Percentiles rank a stretch among this genome's conserved stretches.
Conservation (phyloP, 2,329 filamentous ascomycete species). For the Aaosphaeria arxii region DNA sequence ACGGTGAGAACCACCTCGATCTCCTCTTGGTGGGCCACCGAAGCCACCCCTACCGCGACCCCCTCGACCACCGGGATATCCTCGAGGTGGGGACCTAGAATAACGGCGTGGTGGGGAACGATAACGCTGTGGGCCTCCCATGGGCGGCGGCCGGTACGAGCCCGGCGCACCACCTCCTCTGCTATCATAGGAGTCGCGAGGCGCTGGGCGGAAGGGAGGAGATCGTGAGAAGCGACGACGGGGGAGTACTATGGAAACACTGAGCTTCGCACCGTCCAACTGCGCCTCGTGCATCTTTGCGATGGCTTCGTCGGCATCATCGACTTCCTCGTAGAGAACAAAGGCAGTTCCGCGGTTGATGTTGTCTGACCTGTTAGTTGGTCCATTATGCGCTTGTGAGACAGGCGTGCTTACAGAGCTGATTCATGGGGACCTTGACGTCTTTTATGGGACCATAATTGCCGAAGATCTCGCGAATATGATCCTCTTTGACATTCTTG, state of each 20-base stretch:
- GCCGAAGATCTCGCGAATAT: slow-evolving; percentile 89
- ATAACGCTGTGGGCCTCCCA: slow-evolving; percentile 19
- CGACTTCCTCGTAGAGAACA: slow-evolving; percentile 74
- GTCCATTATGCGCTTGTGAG: background rate
- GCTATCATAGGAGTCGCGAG: slow-evolving; percentile 27
- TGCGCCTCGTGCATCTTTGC: slow-evolving; percentile 98
- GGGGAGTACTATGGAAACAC: slow-evolving; percentile 85
- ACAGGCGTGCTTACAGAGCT: slow-evolving; percentile 62
- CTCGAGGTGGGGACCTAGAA: slow-evolving; percentile 44
- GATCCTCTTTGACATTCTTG: slow-evolving; percentile 87
- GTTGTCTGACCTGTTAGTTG: slow-evolving; percentile 57
- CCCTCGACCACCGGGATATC: slow-evolving; percentile 21
- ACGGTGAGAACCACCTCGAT: slow-evolving; percentile 28
- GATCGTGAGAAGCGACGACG: slow-evolving; percentile 77
- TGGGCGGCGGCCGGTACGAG: slow-evolving; percentile 35
- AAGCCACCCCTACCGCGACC: slow-evolving; percentile 37
- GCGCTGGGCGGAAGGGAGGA: slow-evolving; percentile 62
- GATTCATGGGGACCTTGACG: slow-evolving; percentile 86
- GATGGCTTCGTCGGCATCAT: slow-evolving; percentile 83
- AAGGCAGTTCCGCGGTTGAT: slow-evolving; percentile 93
- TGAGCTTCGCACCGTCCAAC: slow-evolving; percentile 76
- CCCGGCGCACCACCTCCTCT: slow-evolving; percentile 36
- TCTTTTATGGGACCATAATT: slow-evolving; percentile 82
- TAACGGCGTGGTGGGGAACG: slow-evolving; percentile 41
- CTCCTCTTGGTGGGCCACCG: slow-evolving; percentile 25